These are phyloP conservation scores for Teratosphaeriaceae sp. DNA, from an alignment of 2,329 filamentous ascomycete genomes.

Conservation along the genomic window DNA sequence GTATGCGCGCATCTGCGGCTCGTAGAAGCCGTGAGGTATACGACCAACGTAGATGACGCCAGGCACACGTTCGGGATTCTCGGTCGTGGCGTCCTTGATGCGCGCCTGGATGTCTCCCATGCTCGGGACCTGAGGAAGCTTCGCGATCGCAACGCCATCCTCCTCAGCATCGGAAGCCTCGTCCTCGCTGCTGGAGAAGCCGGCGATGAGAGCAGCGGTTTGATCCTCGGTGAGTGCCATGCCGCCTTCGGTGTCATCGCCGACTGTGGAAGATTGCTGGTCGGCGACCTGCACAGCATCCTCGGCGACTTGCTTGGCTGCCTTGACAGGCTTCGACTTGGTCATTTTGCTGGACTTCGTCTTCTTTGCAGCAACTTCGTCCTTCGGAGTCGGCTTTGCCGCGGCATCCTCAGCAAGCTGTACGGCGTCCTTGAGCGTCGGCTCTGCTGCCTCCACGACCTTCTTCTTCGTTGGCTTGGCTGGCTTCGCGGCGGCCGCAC, in stretches of 20 bases:
- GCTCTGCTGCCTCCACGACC: constrained; percentile 10
- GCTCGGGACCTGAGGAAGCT: constrained; percentile 29
- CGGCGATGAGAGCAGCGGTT: constrained; percentile 45
- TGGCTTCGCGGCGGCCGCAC: not conserved
- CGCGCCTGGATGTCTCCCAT: constrained; percentile 30
- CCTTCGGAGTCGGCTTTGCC: constrained; percentile 8
- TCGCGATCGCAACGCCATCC: constrained; percentile 32
- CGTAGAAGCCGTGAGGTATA: constrained; percentile 93
- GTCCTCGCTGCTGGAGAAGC: constrained; percentile 44
- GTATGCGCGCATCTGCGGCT: constrained; percentile 89
- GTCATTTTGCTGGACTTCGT: constrained; percentile 5
- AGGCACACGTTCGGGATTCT: constrained; percentile 49
- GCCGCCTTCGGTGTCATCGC: constrained; percentile 24
- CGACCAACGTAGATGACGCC: constrained; percentile 87
- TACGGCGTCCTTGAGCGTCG: too few species aligned
- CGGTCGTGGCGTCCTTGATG: constrained; percentile 43
- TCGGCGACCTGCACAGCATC: constrained; percentile 12
- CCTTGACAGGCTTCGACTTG: constrained; percentile 3
- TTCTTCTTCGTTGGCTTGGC: constrained; percentile 9
- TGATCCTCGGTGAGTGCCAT: constrained; percentile 37
- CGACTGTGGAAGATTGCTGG: constrained; percentile 11
- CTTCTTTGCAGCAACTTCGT: constrained; percentile 2
- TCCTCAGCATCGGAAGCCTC: constrained; percentile 33
- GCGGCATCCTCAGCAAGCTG: too few species aligned
- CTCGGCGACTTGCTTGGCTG: not conserved